Percentiles rank a stretch among this genome's conserved stretches.
Conservation (phyloP, 1,284 basidiomycete species). For the Ustilago lituana region DNA sequence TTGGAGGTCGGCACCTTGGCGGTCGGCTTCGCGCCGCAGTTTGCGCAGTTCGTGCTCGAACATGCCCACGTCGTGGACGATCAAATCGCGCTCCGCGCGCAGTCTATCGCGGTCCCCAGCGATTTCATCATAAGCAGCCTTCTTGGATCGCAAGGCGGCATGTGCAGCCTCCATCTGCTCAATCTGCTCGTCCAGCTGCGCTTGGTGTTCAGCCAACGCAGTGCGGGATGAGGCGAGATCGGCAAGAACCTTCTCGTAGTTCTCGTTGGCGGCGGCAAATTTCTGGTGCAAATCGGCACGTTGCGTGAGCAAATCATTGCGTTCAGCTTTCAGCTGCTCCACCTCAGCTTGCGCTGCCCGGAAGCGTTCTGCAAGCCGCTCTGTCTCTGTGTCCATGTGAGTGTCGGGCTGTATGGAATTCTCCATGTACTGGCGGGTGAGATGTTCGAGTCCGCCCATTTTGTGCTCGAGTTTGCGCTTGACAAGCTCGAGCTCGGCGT, state of each 20-base stretch:
- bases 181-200: constrained; percentile 57
- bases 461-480: constrained; percentile 48
- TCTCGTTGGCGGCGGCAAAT: constrained; percentile 40
- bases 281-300: constrained; percentile 41
- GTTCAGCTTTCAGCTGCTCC: constrained; percentile 40
- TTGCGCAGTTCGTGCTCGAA: constrained; percentile 49
- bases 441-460: constrained; percentile 36
- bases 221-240: constrained; percentile 36
- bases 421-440: constrained; percentile 29
- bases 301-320: constrained; percentile 38
- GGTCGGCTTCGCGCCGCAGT: constrained; percentile 43
- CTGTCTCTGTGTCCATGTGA: constrained; percentile 20
- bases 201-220: constrained; percentile 46
- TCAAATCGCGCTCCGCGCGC: constrained; percentile 37
- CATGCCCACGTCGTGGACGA: constrained; percentile 49
- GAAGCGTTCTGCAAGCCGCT: constrained; percentile 43
- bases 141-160: constrained; percentile 34
- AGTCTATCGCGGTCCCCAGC: constrained; percentile 50
- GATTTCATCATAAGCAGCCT: constrained; percentile 31
- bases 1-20: constrained; percentile 50
- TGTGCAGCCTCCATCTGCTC: constrained; percentile 50
- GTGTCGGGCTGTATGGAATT: constrained; percentile 15
- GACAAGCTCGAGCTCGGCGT: constrained; percentile 35
- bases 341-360: constrained; percentile 38
- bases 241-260: constrained; percentile 32